Evolutionary conservation across 75 land plant genomes (phyloP).

Genomic region (Isoetes taiwanensis): DNA sequence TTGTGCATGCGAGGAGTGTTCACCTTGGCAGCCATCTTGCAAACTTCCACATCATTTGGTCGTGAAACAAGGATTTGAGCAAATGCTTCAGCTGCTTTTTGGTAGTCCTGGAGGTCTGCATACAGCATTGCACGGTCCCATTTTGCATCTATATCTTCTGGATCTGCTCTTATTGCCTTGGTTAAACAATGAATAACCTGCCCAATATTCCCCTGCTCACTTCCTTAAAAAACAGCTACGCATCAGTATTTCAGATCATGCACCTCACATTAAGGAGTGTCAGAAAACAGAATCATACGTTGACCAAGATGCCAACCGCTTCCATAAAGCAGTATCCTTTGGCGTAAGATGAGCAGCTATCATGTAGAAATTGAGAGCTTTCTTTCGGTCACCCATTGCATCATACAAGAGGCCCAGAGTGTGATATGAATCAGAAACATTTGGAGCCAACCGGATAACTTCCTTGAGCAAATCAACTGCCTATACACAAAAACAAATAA

Average conservation of each 20-base stretch:
- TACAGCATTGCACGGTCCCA: conserved; percentile 54
- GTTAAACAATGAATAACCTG: conserved; percentile 53
- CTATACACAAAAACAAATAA: conserved; percentile 20
- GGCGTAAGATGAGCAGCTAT: conserved; percentile 66
- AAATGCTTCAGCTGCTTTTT: conserved; percentile 67
- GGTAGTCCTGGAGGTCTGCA: conserved; percentile 43
- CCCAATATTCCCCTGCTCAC: conserved; percentile 46
- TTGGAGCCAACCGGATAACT: conserved; percentile 59
- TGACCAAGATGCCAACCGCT: conserved; percentile 57
- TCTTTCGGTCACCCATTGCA: conserved; percentile 44
- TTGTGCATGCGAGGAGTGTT: background rate
- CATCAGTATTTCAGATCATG: background rate
- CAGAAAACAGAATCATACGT: conserved; percentile 26
- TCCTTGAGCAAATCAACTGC: conserved; percentile 55
- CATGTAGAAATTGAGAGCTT: conserved; percentile 62
- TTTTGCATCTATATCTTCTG: conserved; percentile 47
- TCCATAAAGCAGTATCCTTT: conserved; percentile 73
- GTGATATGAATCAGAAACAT: conserved; percentile 65
- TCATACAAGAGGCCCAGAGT: conserved; percentile 65
- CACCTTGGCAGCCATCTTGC: conserved; percentile 69
- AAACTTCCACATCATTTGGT: conserved; percentile 51
- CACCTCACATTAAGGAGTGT: background rate
- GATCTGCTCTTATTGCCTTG: conserved; percentile 83
- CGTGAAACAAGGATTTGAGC: conserved; percentile 39
- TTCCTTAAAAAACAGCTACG: conserved; percentile 13